Conservation (phyloP, 768 basidiomycete genomes). For the Leccinellum luteum region DNA sequence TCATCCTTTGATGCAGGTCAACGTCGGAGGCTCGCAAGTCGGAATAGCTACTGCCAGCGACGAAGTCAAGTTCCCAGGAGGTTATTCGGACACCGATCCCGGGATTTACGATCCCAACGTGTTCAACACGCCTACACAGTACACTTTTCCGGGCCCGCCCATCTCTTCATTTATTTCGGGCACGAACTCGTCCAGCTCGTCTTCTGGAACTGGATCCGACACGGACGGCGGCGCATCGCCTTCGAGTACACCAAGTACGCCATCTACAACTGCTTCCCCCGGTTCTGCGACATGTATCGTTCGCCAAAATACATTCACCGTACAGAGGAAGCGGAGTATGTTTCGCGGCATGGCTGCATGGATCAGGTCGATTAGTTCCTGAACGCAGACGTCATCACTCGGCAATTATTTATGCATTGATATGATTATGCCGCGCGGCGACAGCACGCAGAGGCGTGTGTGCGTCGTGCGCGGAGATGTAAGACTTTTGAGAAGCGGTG, state of each 20-base stretch:
- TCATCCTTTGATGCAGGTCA: slow-evolving; percentile 37
- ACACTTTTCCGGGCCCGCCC: slow-evolving; percentile 55
- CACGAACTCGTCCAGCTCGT: slow-evolving; percentile 10
- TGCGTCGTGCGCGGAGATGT: neutral
- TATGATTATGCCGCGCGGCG: neutral
- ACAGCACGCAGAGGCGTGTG: neutral
- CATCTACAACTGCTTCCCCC: slow-evolving; percentile 5
- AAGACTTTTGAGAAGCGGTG: neutral
- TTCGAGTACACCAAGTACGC: neutral
- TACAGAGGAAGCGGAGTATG: slow-evolving; percentile 17
- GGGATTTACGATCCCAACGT: slow-evolving; percentile 60
- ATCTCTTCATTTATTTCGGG: slow-evolving; percentile 41
- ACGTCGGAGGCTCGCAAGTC: slow-evolving; percentile 51
- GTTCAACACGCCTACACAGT: slow-evolving; percentile 30
- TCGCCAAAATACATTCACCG: slow-evolving; percentile 19
- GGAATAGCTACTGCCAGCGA: slow-evolving; percentile 46
- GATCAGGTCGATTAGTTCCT: slow-evolving; percentile 19
- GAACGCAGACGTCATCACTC: neutral
- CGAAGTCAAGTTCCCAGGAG: slow-evolving; percentile 69
- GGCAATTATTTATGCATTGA: slow-evolving; percentile 1
- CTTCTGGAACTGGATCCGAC: slow-evolving; percentile 4
- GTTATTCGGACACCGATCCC: slow-evolving; percentile 66
- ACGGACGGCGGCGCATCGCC: neutral
- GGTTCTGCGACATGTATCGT: slow-evolving; percentile 14
- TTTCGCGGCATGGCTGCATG: slow-evolving; percentile 18